phyloP scores from a whole-genome alignment of 148 eudicot genomes.

The Chenopodium formosanum region DNA sequence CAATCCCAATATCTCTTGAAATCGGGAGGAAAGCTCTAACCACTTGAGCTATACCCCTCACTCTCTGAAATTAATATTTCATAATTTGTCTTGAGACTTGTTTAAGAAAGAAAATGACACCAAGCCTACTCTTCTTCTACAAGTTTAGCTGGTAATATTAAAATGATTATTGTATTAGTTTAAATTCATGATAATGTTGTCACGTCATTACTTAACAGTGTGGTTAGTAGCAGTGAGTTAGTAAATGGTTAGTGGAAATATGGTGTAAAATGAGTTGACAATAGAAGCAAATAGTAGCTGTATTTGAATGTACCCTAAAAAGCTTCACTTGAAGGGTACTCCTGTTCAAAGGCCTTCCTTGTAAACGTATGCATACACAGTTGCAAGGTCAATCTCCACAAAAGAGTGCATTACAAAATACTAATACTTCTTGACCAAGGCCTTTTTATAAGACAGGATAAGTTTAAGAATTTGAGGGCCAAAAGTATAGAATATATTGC shows the following conservation, averaged over 20 bases:
- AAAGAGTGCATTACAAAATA: constrained; percentile 32
- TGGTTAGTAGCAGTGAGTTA: constrained; percentile 34
- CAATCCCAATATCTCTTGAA: no score
- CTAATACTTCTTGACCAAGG: constrained; percentile 15
- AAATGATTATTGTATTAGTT: no score
- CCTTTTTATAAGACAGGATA: background rate
- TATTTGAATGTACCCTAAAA: background rate
- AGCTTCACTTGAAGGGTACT: constrained; percentile 28
- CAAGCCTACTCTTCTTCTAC: background rate
- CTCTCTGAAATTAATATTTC: no score
- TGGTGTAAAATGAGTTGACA: background rate
- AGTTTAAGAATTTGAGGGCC: background rate
- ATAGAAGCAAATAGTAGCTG: background rate
- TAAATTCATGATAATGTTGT: background rate
- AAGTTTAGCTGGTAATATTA: no score
- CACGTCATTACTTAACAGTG: background rate
- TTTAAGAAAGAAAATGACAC: background rate
- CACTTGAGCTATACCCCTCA: no score
- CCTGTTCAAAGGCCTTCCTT: background rate
- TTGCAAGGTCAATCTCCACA: constrained; percentile 21
- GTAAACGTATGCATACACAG: constrained; percentile 16
- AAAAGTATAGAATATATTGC: no score
- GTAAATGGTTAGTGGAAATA: background rate
- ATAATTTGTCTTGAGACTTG: no score
- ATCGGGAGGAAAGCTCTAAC: no score